A percentile compares a stretch with the other conserved stretches of the same genome.
These are phyloP conservation scores for Meyerozyma guilliermondii DNA, from an alignment of 1,139 yeast species.

Conservation along the genomic window DNA sequence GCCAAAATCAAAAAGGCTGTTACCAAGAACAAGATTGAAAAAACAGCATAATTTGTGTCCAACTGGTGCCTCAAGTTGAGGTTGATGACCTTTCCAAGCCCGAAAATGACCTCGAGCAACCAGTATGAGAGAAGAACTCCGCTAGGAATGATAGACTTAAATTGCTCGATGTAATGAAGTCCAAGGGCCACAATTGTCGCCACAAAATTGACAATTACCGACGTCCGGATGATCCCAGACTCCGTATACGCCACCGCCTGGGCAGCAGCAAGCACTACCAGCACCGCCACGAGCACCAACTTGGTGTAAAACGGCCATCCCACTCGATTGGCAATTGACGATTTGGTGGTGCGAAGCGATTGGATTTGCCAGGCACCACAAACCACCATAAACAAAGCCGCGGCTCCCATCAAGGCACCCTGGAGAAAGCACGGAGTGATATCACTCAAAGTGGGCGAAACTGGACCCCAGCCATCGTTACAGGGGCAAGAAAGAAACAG, in stretches of 20 bases:
- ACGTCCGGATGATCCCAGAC: constrained; percentile 39
- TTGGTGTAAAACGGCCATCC: constrained; percentile 42
- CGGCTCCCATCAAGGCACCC: constrained; percentile 53
- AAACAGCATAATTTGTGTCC: constrained; percentile 30
- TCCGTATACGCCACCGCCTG: constrained; percentile 7
- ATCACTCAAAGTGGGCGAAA: constrained; percentile 54
- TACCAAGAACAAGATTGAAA: constrained; percentile 44
- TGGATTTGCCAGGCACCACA: constrained; percentile 48
- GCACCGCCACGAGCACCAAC: constrained; percentile 20
- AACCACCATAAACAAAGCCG: constrained; percentile 49
- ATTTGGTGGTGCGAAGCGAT: constrained; percentile 27
- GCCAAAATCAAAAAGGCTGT: constrained; percentile 48
- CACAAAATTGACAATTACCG: constrained; percentile 32
- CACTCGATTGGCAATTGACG: constrained; percentile 29
- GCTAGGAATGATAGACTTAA: constrained; percentile 58
- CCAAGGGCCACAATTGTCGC: constrained; percentile 48
- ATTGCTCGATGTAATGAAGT: constrained; percentile 70
- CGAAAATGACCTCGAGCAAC: constrained; percentile 50
- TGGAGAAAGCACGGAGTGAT: constrained; percentile 81
- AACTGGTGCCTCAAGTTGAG: constrained; percentile 41
- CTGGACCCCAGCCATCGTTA: constrained; percentile 72
- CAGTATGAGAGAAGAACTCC: constrained; percentile 74
- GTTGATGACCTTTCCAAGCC: constrained; percentile 37
- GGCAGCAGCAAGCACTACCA: constrained; percentile 1
- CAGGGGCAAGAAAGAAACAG: constrained; percentile 5